These are phyloP conservation scores for Metschnikowia vanudenii DNA, from an alignment of 805 yeast genomes.

Conservation along the genomic window DNA sequence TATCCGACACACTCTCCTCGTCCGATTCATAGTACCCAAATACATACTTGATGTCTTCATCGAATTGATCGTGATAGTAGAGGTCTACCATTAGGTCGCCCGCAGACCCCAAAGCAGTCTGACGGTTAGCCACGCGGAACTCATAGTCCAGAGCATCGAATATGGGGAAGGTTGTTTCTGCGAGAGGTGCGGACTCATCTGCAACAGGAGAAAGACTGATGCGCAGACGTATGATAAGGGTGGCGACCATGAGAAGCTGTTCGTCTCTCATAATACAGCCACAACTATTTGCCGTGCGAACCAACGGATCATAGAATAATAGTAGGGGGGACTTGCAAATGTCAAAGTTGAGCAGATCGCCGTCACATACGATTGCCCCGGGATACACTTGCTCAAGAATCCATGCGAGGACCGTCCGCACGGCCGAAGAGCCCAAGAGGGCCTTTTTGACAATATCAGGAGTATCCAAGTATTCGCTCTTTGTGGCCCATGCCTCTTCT, in stretches of 20 bases:
- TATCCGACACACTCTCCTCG: conserved; percentile 12
- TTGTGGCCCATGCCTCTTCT: conserved; percentile 27
- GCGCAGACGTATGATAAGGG: conserved; percentile 34
- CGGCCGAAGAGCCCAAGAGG: conserved; percentile 61
- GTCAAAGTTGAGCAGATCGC: conserved; percentile 44
- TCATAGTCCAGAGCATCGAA: conserved; percentile 14
- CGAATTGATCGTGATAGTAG: conserved; percentile 62
- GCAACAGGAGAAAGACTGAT: conserved; percentile 18
- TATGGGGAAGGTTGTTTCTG: conserved; percentile 8
- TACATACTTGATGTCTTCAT: conserved; percentile 64
- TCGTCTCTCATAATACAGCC: conserved; percentile 62
- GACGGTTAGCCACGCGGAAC: conserved; percentile 11
- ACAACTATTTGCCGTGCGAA: conserved; percentile 51
- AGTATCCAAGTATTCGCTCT: conserved; percentile 25
- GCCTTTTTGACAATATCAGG: conserved; percentile 34
- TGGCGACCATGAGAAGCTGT: conserved; percentile 55
- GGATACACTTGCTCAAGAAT: conserved; percentile 45
- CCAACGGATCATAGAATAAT: conserved; percentile 65
- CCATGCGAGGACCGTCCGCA: conserved; percentile 60
- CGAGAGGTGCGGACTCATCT: conserved; percentile 4
- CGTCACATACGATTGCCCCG: conserved; percentile 1
- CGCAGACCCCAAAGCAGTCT: conserved; percentile 13
- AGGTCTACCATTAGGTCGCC: conserved; percentile 50
- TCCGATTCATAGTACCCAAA: conserved; percentile 50
- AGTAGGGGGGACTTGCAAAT: conserved; percentile 55